These are phyloP conservation scores for Penicillium decumbens DNA, from an alignment of 2,329 filamentous ascomycete species.

Conservation along the genomic window DNA sequence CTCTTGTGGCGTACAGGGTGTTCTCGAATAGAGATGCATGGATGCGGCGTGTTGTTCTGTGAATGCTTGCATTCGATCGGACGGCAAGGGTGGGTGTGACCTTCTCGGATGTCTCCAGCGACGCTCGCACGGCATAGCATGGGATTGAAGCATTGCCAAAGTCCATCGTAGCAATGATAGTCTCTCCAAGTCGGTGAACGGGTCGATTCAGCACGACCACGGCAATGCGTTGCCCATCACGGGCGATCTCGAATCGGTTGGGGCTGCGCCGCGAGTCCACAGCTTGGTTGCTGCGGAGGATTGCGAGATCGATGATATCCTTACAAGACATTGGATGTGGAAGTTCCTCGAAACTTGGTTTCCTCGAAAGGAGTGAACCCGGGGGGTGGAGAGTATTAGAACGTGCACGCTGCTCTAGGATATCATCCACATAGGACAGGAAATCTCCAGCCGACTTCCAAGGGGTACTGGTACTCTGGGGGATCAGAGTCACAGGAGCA, in stretches of 20 bases:
- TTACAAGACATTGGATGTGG: conserved; percentile 61
- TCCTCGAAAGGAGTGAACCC: conserved; percentile 66
- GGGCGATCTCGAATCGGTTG: conserved; percentile 94
- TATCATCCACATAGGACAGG: conserved; percentile 69
- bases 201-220: conserved; percentile 85
- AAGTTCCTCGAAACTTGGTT: conserved; percentile 47
- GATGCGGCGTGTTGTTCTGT: conserved; percentile 77
- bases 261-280: conserved; percentile 67
- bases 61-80: conserved; percentile 77
- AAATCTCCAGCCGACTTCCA: conserved; percentile 60
- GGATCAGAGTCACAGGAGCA: conserved; percentile 37
- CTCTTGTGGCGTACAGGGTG: conserved; percentile 71
- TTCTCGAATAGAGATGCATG: conserved; percentile 76
- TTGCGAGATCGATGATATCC: conserved; percentile 85
- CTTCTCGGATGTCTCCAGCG: conserved; percentile 80
- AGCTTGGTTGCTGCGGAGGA: conserved; percentile 72
- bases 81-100: conserved; percentile 76
- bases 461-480: conserved; percentile 38
- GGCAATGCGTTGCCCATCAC: conserved; percentile 85
- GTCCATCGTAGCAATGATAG: conserved; percentile 77
- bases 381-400: conserved; percentile 56
- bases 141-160: conserved; percentile 72
- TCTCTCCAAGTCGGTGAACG: conserved; percentile 83
- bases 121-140: conserved; percentile 78
- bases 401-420: conserved; percentile 56